Percentiles rank a stretch among this genome's conserved stretches.
Conservation (phyloP, 345 rosid species). For the Eucalyptus curtisii region DNA sequence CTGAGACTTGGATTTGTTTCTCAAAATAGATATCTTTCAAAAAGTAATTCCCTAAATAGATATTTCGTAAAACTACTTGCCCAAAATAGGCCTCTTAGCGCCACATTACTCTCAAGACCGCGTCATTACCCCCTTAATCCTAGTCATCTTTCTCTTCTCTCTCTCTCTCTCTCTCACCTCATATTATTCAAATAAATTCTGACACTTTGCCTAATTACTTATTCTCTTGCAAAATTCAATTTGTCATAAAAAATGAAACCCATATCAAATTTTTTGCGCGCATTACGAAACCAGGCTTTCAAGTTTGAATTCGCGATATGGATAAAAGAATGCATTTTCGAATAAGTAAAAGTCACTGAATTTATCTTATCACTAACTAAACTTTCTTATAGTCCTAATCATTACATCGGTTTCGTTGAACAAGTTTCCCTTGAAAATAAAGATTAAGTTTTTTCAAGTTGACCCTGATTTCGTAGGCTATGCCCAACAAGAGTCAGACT, state of each 20-base stretch:
- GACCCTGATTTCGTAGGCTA: background rate
- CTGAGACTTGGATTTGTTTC: background rate
- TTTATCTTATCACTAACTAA: background rate
- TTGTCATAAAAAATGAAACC: background rate
- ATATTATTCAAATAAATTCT: background rate
- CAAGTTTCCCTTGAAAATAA: background rate
- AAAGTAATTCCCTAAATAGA: background rate
- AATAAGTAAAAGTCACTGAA: background rate
- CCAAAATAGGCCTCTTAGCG: rapidly evolving
- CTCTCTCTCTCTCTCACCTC: background rate
- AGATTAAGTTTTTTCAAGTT: background rate
- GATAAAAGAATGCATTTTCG: background rate
- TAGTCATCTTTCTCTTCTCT: background rate
- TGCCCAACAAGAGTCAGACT: background rate
- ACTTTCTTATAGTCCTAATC: background rate
- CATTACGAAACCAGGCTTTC: background rate
- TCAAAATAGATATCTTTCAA: background rate
- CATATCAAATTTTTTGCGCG: background rate
- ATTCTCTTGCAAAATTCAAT: background rate
- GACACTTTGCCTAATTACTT: background rate
- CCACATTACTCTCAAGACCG: background rate
- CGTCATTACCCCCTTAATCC: background rate
- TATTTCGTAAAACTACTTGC: background rate
- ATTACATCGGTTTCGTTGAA: background rate
- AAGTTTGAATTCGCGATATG: rapidly evolving